These are phyloP conservation scores for Ceratocystis destructans DNA, from an alignment of 2,329 filamentous ascomycete genomes.

Conservation along the genomic window DNA sequence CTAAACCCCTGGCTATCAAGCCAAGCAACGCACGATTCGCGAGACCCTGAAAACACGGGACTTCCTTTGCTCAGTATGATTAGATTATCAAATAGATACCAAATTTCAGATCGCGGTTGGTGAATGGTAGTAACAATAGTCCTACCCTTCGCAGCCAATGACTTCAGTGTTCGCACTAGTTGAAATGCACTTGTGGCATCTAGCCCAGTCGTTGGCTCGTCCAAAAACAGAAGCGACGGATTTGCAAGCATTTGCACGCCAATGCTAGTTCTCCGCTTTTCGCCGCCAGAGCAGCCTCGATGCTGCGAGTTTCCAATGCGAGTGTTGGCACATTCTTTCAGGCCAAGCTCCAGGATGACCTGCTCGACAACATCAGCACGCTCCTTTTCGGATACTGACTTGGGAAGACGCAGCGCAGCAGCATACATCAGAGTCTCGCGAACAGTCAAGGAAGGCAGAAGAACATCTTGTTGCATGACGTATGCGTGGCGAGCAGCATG, in stretches of 20 bases:
- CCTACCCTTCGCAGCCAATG: slow-evolving; percentile 50
- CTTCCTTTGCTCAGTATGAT: slow-evolving; percentile 54
- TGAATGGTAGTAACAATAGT: slow-evolving; percentile 65
- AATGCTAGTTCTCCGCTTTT: slow-evolving; percentile 63
- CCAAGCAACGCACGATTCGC: slow-evolving; percentile 46
- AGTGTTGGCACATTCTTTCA: slow-evolving; percentile 67
- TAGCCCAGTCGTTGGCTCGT: slow-evolving; percentile 66
- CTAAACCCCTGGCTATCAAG: slow-evolving; percentile 47
- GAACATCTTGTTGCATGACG: slow-evolving; percentile 63
- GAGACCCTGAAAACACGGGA: slow-evolving; percentile 52
- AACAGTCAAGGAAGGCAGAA: slow-evolving; percentile 60
- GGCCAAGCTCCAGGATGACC: slow-evolving; percentile 58
- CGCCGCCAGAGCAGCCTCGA: slow-evolving; percentile 64
- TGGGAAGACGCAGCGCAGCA: slow-evolving; percentile 55
- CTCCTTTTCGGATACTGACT: slow-evolving; percentile 45
- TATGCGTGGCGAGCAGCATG: slow-evolving; percentile 49
- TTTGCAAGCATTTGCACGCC: slow-evolving; percentile 69
- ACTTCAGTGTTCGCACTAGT: slow-evolving; percentile 55
- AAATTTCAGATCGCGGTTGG: slow-evolving; percentile 66
- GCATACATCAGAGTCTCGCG: slow-evolving; percentile 62
- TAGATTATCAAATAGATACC: slow-evolving; percentile 60
- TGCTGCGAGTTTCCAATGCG: slow-evolving; percentile 57
- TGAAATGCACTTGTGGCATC: slow-evolving; percentile 68
- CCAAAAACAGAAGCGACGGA: slow-evolving; percentile 62
- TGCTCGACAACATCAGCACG: slow-evolving; percentile 54